Evolutionary conservation across 495 filamentous ascomycete species (phyloP).

Genomic region (Chaetomium cochliodes): DNA sequence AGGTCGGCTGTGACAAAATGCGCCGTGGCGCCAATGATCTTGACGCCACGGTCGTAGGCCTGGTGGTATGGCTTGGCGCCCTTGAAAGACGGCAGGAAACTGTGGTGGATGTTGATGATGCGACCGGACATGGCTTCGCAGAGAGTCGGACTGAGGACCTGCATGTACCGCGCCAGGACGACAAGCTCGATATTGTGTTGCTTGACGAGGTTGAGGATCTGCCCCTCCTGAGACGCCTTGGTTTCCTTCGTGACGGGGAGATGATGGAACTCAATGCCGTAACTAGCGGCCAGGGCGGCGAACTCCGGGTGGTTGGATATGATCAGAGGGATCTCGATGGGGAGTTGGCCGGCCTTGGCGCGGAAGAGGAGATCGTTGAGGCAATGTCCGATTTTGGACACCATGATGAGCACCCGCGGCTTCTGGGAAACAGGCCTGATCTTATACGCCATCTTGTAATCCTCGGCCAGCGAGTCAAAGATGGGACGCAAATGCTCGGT

Average conservation of each 20-base stretch:
- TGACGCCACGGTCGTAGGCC: conserved; percentile 72
- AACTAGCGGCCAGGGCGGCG: conserved; percentile 61
- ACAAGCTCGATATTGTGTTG: conserved; percentile 67
- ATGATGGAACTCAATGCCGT: conserved; percentile 70
- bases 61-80: conserved; percentile 80
- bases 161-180: conserved; percentile 79
- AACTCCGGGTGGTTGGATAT: conserved; percentile 76
- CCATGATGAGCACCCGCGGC: conserved; percentile 73
- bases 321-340: conserved; percentile 65
- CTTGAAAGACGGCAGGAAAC: conserved; percentile 76
- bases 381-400: conserved; percentile 78
- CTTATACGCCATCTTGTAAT: conserved; percentile 61
- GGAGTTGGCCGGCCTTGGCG: conserved; percentile 59
- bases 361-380: conserved; percentile 79
- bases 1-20: conserved; percentile 75
- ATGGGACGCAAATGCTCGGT: conserved; percentile 47
- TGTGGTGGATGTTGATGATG: conserved; percentile 83
- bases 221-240: conserved; percentile 63
- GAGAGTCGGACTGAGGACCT: conserved; percentile 69
- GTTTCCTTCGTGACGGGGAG: conserved; percentile 69
- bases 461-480: conserved; percentile 55
- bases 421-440: conserved; percentile 61
- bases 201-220: conserved; percentile 62
- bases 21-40: conserved; percentile 75
- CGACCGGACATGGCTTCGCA: conserved; percentile 69